Conservation (phyloP, 768 basidiomycete genomes). For the Termitomyces sp. region DNA sequence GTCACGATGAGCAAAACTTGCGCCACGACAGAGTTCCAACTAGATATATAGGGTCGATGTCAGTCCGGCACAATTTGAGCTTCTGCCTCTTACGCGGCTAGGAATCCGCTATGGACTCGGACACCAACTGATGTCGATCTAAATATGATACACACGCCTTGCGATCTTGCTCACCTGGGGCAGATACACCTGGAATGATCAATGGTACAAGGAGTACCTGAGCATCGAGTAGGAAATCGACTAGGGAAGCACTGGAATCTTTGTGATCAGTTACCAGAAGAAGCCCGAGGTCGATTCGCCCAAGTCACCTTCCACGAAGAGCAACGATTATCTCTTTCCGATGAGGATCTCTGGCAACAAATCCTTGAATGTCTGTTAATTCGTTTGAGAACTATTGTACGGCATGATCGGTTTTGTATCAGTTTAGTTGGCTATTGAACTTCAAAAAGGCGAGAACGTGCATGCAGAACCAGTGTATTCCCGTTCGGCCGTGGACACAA, state of each 20-base stretch:
- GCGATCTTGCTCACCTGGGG: conserved; percentile 25
- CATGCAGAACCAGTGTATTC: conserved; percentile 32
- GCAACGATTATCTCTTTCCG: conserved; percentile 43
- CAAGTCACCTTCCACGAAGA: conserved; percentile 41
- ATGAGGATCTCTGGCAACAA: conserved; percentile 40
- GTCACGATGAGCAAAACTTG: conserved; percentile 2
- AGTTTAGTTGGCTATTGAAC: background rate
- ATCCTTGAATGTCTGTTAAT: conserved; percentile 40
- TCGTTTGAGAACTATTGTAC: conserved; percentile 32
- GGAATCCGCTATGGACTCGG: conserved; percentile 44
- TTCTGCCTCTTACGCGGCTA: conserved; percentile 32
- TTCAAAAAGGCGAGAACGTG: conserved; percentile 4
- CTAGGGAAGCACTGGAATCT: conserved; percentile 29
- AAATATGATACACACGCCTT: background rate
- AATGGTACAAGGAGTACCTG: conserved; percentile 38
- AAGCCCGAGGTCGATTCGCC: background rate
- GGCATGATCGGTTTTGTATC: background rate
- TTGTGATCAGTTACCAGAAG: background rate
- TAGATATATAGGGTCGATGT: conserved; percentile 15
- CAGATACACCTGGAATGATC: conserved; percentile 35
- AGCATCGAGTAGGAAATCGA: conserved; percentile 36
- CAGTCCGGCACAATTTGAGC: background rate
- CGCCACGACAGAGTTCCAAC: conserved; percentile 38
- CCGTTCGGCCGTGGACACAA: conserved; percentile 47
- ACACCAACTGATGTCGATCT: conserved; percentile 25